phyloP scores from a whole-genome alignment of 2,329 filamentous ascomycete species.

The Orbilia brochopaga region DNA sequence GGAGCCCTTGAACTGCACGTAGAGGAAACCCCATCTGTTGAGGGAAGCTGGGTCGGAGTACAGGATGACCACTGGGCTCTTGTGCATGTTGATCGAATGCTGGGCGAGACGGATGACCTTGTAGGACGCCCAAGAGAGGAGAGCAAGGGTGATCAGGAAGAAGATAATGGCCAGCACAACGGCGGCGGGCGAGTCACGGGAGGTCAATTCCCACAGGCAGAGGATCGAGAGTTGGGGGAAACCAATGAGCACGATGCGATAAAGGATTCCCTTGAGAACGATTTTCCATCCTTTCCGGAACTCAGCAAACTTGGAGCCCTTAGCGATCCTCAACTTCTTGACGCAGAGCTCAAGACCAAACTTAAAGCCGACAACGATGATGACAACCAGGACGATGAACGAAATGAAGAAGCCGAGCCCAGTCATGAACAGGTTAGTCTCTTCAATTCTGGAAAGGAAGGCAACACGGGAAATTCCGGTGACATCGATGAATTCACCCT shows the following conservation, averaged over 20 bases:
- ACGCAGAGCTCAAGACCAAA: conserved; percentile 76
- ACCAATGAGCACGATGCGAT: conserved; percentile 85
- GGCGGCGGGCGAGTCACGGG: conserved; percentile 81
- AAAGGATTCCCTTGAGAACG: conserved; percentile 90
- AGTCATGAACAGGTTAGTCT: conserved; percentile 91
- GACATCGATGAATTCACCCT: conserved; percentile 63
- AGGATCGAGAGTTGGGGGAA: conserved; percentile 90
- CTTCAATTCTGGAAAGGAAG: conserved; percentile 82
- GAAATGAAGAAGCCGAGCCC: conserved; percentile 86
- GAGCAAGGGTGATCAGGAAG: conserved; percentile 77
- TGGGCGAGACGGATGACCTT: conserved; percentile 90
- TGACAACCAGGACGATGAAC: conserved; percentile 75
- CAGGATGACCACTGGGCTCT: conserved; percentile 94
- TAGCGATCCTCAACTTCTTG: conserved; percentile 74
- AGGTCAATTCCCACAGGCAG: conserved; percentile 91
- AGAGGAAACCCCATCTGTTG: conserved; percentile 98
- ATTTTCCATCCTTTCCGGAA: conserved; percentile 95
- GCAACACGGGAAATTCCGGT: conserved; percentile 87
- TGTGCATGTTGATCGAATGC: conserved; percentile 86
- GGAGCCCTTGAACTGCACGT: conserved; percentile 93
- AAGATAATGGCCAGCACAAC: conserved; percentile 88
- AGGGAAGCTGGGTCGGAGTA: conserved; percentile 93
- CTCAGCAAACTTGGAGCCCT: conserved; percentile 83
- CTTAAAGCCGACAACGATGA: conserved; percentile 80
- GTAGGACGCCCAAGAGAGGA: conserved; percentile 82